Evolutionary conservation across 2,329 filamentous ascomycete species (phyloP).

Genomic region (Periconia sp.): DNA sequence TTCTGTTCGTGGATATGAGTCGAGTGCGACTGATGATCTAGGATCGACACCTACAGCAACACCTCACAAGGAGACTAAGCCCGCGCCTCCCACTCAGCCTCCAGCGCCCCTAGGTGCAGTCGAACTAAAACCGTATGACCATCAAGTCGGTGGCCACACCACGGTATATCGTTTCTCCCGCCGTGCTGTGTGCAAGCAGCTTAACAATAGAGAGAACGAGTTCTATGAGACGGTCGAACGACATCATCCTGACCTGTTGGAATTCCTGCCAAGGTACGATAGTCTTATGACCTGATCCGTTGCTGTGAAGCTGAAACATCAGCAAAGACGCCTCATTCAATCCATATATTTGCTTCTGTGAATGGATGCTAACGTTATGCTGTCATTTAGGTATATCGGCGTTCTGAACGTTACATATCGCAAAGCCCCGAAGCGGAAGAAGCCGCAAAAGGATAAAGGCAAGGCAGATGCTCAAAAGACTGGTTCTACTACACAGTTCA

Average conservation of each 20-base stretch:
- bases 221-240: slow-evolving; percentile 97
- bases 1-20: slow-evolving; percentile 56
- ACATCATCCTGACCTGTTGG: slow-evolving; percentile 85
- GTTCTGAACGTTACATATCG: slow-evolving; percentile 96
- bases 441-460: slow-evolving; percentile 42
- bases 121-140: slow-evolving; percentile 93
- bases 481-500: slow-evolving; percentile 23
- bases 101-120: slow-evolving; percentile 81
- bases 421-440: slow-evolving; percentile 72
- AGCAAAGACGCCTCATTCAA: slow-evolving; percentile 38
- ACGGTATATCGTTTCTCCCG: slow-evolving; percentile 96
- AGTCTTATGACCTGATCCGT: slow-evolving; percentile 18
- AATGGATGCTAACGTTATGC: slow-evolving; percentile 39
- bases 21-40: slow-evolving; percentile 61
- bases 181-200: slow-evolving; percentile 94
- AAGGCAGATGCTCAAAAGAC: slow-evolving; percentile 25
- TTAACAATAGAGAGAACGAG: slow-evolving; percentile 97
- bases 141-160: slow-evolving; percentile 96
- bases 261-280: slow-evolving; percentile 79
- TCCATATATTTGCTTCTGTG: slow-evolving; percentile 3
- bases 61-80: slow-evolving; percentile 38
- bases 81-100: slow-evolving; percentile 41
- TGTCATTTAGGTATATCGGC: slow-evolving; percentile 79
- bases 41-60: slow-evolving; percentile 46
- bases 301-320: slow-evolving; percentile 48